Conservation (phyloP, 2,329 filamentous ascomycete species). For the Ceratocystis colombiana region DNA sequence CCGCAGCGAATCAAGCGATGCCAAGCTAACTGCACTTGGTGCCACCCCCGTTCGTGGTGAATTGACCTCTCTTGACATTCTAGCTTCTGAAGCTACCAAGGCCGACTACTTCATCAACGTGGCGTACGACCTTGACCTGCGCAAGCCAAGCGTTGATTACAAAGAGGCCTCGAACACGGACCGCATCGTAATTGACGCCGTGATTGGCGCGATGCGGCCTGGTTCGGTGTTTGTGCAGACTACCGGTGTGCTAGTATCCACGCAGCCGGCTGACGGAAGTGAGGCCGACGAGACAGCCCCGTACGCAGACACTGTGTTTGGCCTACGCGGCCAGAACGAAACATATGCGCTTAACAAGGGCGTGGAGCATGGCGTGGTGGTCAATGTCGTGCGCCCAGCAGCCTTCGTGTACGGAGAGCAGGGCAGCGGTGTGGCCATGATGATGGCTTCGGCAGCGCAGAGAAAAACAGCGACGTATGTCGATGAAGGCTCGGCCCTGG, state of each 20-base stretch:
- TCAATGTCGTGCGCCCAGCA: conserved; percentile 34
- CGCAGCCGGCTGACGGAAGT: conserved; percentile 29
- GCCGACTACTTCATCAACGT: conserved; percentile 40
- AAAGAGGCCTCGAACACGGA: conserved; percentile 31
- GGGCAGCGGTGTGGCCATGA: conserved; percentile 33
- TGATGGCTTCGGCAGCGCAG: conserved; percentile 31
- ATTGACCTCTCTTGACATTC: conserved; percentile 33
- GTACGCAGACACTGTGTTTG: conserved; percentile 27
- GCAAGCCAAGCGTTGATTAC: conserved; percentile 30
- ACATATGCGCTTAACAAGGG: conserved; percentile 30
- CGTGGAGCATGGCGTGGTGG: conserved; percentile 31
- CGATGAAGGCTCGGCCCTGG: conserved; percentile 30
- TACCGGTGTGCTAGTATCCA: conserved; percentile 30
- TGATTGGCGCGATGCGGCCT: conserved; percentile 32
- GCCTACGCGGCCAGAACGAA: conserved; percentile 30
- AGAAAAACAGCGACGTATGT: conserved; percentile 31
- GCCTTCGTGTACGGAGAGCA: conserved; percentile 39
- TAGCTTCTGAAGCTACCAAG: conserved; percentile 33
- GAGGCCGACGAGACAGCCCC: conserved; percentile 30
- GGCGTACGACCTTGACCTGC: conserved; percentile 32
- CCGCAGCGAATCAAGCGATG: conserved; percentile 33
- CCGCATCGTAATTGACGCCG: conserved; percentile 33
- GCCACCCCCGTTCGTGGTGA: conserved; percentile 36
- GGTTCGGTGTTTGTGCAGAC: conserved; percentile 34
- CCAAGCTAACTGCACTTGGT: conserved; percentile 34